phyloP scores from a whole-genome alignment of 2,329 filamentous ascomycete species.

The Pseudovirgaria hyperparasitica region DNA sequence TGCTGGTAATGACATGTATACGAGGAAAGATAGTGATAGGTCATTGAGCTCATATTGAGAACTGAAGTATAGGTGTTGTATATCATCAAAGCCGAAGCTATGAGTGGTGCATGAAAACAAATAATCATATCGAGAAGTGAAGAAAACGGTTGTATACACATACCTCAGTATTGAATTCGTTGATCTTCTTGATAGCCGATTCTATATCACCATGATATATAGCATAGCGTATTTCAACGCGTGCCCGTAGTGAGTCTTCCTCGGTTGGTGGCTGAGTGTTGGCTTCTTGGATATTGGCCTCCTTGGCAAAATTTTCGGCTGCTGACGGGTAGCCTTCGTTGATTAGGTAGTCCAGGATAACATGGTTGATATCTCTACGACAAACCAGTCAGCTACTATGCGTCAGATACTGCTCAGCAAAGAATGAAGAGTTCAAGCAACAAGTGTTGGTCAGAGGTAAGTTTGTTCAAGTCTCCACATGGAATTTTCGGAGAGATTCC shows the following conservation, averaged over 20 bases:
- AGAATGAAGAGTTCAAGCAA: conserved; percentile 7
- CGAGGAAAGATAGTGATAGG: conserved; percentile 1
- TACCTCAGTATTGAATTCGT: conserved; percentile 86
- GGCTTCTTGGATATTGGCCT: conserved; percentile 89
- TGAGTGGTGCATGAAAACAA: conserved; percentile 99
- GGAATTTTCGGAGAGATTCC: conserved; percentile 99
- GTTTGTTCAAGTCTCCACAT: conserved; percentile 87
- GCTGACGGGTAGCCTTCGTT: conserved; percentile 90
- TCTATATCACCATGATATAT: conserved; percentile 83
- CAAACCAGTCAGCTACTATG: conserved; percentile 13
- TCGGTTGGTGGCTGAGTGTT: conserved; percentile 68
- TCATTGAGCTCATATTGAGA: conserved; percentile 58
- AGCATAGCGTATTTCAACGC: conserved; percentile 71
- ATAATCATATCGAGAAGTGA: conserved; percentile 68
- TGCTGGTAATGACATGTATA: conserved; percentile 2
- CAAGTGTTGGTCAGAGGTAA: conserved; percentile 48
- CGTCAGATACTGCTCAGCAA: conserved; percentile 2
- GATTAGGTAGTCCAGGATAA: conserved; percentile 94
- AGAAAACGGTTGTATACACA: conserved; percentile 23
- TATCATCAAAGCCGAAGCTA: conserved; percentile 92
- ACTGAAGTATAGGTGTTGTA: conserved; percentile 62
- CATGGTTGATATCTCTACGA: conserved; percentile 77
- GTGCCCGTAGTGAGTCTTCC: conserved; percentile 57
- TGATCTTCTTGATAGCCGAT: conserved; percentile 72
- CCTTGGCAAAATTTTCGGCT: conserved; percentile 83